Percentiles rank a stretch among this genome's conserved stretches.
Evolutionary conservation across 2,329 filamentous ascomycete species (phyloP).

Genomic region (Arthrobotrys musiformis): DNA sequence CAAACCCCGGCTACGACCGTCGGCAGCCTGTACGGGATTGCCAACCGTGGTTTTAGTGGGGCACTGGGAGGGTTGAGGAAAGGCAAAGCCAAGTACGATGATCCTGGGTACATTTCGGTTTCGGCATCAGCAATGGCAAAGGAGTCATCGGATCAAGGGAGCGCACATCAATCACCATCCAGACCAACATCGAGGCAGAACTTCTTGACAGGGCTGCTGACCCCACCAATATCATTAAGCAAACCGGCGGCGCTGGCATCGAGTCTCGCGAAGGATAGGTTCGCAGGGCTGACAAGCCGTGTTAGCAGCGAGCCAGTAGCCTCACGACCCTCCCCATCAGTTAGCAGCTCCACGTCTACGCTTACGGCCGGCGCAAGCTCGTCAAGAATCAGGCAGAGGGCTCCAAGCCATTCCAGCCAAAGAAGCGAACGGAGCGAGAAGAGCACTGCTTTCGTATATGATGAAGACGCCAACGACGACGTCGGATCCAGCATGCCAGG

Average conservation of each 20-base stretch:
- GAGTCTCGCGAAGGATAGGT: constrained; percentile 26
- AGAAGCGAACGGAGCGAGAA: constrained; percentile 42
- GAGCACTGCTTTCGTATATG: constrained; percentile 40
- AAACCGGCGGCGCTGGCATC: constrained; percentile 43
- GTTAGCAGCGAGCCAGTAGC: background rate
- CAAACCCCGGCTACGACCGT: constrained; percentile 40
- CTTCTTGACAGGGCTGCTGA: constrained; percentile 59
- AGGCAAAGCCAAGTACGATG: constrained; percentile 43
- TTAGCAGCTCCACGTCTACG: constrained; percentile 17
- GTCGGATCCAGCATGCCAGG: constrained; percentile 16
- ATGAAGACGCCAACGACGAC: constrained; percentile 44
- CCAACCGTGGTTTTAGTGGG: constrained; percentile 39
- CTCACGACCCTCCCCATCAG: constrained; percentile 4
- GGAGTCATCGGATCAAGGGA: constrained; percentile 56
- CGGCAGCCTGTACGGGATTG: constrained; percentile 42
- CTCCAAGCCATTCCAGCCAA: constrained; percentile 43
- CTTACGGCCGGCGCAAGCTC: constrained; percentile 31
- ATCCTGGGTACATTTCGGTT: constrained; percentile 53
- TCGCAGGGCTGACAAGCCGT: constrained; percentile 28
- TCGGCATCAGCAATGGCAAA: constrained; percentile 56
- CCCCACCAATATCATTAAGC: constrained; percentile 56
- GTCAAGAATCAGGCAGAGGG: constrained; percentile 38
- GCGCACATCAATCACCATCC: constrained; percentile 53
- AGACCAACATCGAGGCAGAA: constrained; percentile 57
- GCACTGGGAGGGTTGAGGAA: constrained; percentile 46